Evolutionary conservation across 768 basidiomycete species (phyloP).

Genomic region (Filobasidium wieringae): DNA sequence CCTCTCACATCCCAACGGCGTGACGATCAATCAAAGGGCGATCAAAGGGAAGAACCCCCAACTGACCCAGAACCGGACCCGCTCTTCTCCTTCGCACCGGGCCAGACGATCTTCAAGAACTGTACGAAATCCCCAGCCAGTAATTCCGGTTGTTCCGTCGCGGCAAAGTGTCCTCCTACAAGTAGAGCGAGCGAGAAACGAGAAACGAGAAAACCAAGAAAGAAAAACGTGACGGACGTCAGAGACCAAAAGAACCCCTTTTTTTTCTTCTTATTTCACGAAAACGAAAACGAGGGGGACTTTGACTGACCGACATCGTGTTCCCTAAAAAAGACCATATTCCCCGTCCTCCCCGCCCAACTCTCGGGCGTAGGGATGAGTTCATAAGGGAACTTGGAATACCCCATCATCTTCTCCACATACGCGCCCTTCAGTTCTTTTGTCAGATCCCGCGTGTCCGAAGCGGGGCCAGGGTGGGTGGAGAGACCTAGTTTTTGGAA

Average conservation of each 20-base stretch:
- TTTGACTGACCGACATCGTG: constrained; percentile 28
- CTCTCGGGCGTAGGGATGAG: constrained; percentile 23
- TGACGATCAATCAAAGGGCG: too few species aligned
- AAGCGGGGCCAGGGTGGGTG: not conserved
- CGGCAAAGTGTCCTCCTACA: constrained; percentile 38
- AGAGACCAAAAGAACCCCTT: not conserved
- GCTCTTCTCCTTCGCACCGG: not conserved
- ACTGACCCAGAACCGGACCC: too few species aligned
- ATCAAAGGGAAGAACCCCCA: too few species aligned
- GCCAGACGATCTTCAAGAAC: constrained; percentile 32
- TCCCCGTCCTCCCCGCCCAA: constrained; percentile 29
- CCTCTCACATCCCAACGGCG: too few species aligned
- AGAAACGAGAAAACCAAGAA: not conserved
- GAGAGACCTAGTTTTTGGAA: not conserved
- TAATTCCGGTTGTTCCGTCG: constrained; percentile 31
- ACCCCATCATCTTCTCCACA: constrained; percentile 28
- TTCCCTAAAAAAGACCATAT: constrained; percentile 30
- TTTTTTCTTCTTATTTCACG: not conserved
- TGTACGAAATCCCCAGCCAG: constrained; percentile 33
- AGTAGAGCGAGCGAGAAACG: not conserved
- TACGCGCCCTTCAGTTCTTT: constrained; percentile 4
- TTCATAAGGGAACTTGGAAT: constrained; percentile 33
- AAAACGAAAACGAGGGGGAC: not conserved
- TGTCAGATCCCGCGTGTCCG: not conserved
- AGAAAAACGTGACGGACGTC: not conserved